These are phyloP conservation scores for Suhomyces vadensis DNA, from an alignment of 805 yeast species.

Conservation along the genomic window DNA sequence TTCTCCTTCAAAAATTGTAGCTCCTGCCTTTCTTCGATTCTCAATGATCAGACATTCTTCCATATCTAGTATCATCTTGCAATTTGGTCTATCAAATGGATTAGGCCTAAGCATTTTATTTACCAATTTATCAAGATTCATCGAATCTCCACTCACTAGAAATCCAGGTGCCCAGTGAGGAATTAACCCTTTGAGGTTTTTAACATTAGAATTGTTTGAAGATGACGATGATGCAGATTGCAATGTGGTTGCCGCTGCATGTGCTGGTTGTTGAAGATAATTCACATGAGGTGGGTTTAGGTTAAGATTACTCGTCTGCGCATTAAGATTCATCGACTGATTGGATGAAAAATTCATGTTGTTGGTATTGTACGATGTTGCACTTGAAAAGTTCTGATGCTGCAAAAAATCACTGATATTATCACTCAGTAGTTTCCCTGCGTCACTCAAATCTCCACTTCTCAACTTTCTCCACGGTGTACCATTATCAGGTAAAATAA, in stretches of 20 bases:
- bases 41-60: conserved; percentile 80
- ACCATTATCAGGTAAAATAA: conserved; percentile 93
- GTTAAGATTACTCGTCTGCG: conserved; percentile 5
- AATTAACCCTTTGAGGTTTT: conserved; percentile 35
- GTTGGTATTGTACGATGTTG: conserved; percentile 24
- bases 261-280: conserved; percentile 9
- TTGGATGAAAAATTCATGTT: conserved; percentile 9
- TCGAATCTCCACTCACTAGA: conserved; percentile 54
- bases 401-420: conserved; percentile 44
- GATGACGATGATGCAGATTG: background rate
- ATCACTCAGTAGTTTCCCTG: conserved; percentile 72
- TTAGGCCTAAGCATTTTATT: conserved; percentile 87
- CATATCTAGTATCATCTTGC: conserved; percentile 64
- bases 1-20: conserved; percentile 93
- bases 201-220: background rate
- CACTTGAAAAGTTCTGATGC: conserved; percentile 36
- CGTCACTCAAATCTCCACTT: conserved; percentile 93
- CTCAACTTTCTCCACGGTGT: conserved; percentile 94
- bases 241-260: conserved; percentile 2
- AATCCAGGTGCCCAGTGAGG: conserved; percentile 90
- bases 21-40: conserved; percentile 81
- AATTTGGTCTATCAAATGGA: conserved; percentile 79
- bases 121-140: conserved; percentile 74
- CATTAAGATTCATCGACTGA: conserved; percentile 10
- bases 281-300: conserved; percentile 1